Percentiles rank a stretch among this genome's conserved stretches.
These are phyloP conservation scores for Microstegium vimineum DNA, from an alignment of 176 grass and related monocot genomes.

Conservation along the genomic window DNA sequence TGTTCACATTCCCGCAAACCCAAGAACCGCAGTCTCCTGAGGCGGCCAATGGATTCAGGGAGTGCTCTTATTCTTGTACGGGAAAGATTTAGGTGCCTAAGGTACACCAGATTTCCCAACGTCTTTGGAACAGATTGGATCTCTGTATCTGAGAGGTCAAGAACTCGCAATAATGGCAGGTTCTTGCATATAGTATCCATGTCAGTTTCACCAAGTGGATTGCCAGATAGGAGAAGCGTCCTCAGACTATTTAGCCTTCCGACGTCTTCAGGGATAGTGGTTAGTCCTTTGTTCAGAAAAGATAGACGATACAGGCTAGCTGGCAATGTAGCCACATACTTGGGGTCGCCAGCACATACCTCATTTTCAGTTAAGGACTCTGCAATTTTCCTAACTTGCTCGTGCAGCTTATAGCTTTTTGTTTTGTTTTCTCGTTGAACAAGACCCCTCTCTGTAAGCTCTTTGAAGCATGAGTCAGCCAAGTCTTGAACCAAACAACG, in stretches of 20 bases:
- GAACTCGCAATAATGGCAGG: not conserved
- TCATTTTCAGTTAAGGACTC: conserved; percentile 9
- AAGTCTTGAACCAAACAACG: not conserved
- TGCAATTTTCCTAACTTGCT: conserved; percentile 23
- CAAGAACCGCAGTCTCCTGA: conserved; percentile 40
- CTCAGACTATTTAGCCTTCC: conserved; percentile 13
- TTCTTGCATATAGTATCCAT: conserved; percentile 2
- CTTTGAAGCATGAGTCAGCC: conserved; percentile 23
- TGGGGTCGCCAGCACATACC: not conserved
- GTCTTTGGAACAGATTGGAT: conserved; percentile 27
- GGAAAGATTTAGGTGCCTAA: conserved; percentile 42
- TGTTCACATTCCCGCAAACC: not conserved
- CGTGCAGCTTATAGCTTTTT: conserved; percentile 19
- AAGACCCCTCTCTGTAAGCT: conserved; percentile 14
- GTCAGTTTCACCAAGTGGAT: not conserved
- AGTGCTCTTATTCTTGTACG: conserved; percentile 14
- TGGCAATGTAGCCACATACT: not conserved
- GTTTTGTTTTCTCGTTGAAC: not conserved
- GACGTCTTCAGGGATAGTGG: not conserved
- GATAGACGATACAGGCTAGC: not conserved
- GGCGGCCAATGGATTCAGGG: conserved; percentile 2
- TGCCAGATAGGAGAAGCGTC: conserved; percentile 26
- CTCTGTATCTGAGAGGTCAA: conserved; percentile 23
- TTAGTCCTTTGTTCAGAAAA: conserved; percentile 8
- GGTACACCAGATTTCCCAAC: conserved; percentile 25